Evolutionary conservation across 768 basidiomycete genomes (phyloP).

Genomic region (Pleurotus sapidus): DNA sequence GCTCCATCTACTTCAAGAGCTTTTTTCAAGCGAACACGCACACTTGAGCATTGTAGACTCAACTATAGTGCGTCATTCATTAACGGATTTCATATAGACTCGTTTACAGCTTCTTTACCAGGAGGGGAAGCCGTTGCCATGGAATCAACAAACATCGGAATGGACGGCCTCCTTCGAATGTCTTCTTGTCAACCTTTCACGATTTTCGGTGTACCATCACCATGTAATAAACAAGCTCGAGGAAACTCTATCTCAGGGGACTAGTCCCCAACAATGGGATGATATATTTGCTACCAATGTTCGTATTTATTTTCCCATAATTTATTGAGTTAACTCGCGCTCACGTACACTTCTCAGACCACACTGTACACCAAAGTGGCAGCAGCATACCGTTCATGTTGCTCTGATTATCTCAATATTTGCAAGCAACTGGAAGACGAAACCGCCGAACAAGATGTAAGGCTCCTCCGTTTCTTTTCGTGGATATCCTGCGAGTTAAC

Average conservation of each 20-base stretch:
- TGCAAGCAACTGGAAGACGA: slow-evolving; percentile 20
- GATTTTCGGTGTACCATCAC: slow-evolving; percentile 24
- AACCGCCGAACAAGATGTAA: slow-evolving; percentile 18
- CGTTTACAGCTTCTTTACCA: slow-evolving; percentile 10
- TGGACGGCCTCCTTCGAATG: slow-evolving; percentile 21
- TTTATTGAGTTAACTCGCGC: too few relatives aligned
- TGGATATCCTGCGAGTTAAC: too few relatives aligned
- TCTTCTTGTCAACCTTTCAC: slow-evolving; percentile 24
- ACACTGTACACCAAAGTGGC: slow-evolving; percentile 24
- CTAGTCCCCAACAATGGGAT: slow-evolving; percentile 18
- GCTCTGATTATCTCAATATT: slow-evolving; percentile 29
- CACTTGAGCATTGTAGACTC: slow-evolving; percentile 25
- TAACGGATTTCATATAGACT: neutral
- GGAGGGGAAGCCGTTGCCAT: slow-evolving; percentile 29
- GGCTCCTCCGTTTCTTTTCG: neutral
- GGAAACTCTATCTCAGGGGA: slow-evolving; percentile 5
- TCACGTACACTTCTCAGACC: slow-evolving; percentile 16
- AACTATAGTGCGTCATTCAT: slow-evolving; percentile 23
- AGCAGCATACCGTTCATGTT: slow-evolving; percentile 32
- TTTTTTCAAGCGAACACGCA: slow-evolving; percentile 28
- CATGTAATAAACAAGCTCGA: slow-evolving; percentile 17
- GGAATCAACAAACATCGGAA: slow-evolving; percentile 14
- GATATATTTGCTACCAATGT: slow-evolving; percentile 23
- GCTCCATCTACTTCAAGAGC: slow-evolving; percentile 22
- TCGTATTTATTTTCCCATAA: neutral